phyloP scores from a whole-genome alignment of 352 stramenopile species.

The Phytophthora fragariae region DNA sequence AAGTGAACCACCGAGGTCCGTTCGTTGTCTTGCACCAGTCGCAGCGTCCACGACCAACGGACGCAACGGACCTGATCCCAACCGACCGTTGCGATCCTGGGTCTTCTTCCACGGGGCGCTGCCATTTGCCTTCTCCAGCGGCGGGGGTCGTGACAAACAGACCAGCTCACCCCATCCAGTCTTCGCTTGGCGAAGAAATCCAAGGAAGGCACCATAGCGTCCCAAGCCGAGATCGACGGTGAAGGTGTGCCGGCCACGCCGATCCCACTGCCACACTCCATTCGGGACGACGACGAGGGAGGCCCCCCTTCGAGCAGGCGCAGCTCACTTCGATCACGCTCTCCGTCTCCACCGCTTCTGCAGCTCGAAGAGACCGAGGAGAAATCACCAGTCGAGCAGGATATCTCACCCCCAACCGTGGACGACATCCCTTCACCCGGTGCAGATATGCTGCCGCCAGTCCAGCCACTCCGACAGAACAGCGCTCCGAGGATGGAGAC shows the following conservation, averaged over 20 bases:
- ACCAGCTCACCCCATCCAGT: not conserved
- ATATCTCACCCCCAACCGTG: slow-evolving; percentile 6
- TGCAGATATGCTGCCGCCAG: slow-evolving; percentile 12
- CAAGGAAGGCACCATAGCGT: slow-evolving; percentile 18
- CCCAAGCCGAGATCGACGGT: slow-evolving; percentile 22
- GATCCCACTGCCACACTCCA: slow-evolving; percentile 12
- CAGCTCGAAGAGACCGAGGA: slow-evolving; percentile 26
- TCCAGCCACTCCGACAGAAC: slow-evolving; percentile 5
- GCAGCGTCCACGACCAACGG: not conserved
- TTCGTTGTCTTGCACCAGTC: slow-evolving; percentile 1
- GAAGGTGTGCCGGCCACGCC: slow-evolving; percentile 21
- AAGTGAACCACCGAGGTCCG: not conserved
- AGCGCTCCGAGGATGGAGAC: slow-evolving; percentile 23
- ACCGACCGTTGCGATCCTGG: slow-evolving; percentile 17
- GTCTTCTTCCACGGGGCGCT: not conserved
- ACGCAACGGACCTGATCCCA: slow-evolving; percentile 9
- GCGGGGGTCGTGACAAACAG: not conserved
- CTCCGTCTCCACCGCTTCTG: not conserved
- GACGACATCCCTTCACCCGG: not conserved
- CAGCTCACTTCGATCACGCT: slow-evolving; percentile 15
- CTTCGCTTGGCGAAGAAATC: slow-evolving; percentile 25
- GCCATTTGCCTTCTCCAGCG: slow-evolving; percentile 18
- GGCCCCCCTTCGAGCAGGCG: slow-evolving; percentile 2
- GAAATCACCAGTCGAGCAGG: not conserved
- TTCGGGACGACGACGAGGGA: slow-evolving; percentile 24